These are phyloP conservation scores for Decorospora gaudefroyi DNA, from an alignment of 2,329 filamentous ascomycete genomes.

Conservation along the genomic window DNA sequence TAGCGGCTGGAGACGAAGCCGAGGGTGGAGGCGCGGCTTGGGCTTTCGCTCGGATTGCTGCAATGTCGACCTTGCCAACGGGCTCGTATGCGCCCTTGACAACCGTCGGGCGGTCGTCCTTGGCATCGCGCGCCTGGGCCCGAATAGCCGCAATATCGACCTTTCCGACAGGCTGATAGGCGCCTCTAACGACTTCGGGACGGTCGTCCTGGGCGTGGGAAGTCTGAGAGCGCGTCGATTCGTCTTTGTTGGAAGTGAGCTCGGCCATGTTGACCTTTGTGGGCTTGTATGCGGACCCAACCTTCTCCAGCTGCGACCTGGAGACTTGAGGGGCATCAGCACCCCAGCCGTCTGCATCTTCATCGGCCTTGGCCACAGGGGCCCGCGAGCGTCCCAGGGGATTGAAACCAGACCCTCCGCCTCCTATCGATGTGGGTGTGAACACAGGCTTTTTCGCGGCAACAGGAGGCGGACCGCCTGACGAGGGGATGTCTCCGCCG, in stretches of 20 bases:
- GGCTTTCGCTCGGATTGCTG: slow-evolving; percentile 83
- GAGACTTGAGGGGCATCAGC: slow-evolving; percentile 89
- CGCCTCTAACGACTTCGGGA: slow-evolving; percentile 75
- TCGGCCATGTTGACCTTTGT: slow-evolving; percentile 94
- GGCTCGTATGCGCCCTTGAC: slow-evolving; percentile 96
- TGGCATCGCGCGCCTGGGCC: slow-evolving; percentile 66
- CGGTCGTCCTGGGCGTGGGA: slow-evolving; percentile 54
- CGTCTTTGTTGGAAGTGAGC: slow-evolving; percentile 72
- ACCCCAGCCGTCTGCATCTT: slow-evolving; percentile 91
- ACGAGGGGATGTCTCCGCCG: slow-evolving; percentile 59
- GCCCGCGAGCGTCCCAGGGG: slow-evolving; percentile 68
- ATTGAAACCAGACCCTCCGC: slow-evolving; percentile 63
- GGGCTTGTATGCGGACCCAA: slow-evolving; percentile 88
- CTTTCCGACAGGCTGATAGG: slow-evolving; percentile 92
- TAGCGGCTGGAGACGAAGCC: slow-evolving; percentile 51
- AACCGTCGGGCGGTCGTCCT: slow-evolving; percentile 77
- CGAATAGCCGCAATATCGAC: slow-evolving; percentile 95
- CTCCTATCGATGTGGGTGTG: slow-evolving; percentile 71
- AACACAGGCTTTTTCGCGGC: slow-evolving; percentile 90
- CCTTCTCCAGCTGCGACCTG: slow-evolving; percentile 85
- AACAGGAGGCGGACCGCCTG: slow-evolving; percentile 66
- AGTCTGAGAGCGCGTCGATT: slow-evolving; percentile 65
- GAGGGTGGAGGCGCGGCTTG: slow-evolving; percentile 55
- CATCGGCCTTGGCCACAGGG: slow-evolving; percentile 58
- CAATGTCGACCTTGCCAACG: slow-evolving; percentile 95